These are phyloP conservation scores for Aspergillus latus DNA, from an alignment of 2,329 filamentous ascomycete genomes.

Conservation along the genomic window DNA sequence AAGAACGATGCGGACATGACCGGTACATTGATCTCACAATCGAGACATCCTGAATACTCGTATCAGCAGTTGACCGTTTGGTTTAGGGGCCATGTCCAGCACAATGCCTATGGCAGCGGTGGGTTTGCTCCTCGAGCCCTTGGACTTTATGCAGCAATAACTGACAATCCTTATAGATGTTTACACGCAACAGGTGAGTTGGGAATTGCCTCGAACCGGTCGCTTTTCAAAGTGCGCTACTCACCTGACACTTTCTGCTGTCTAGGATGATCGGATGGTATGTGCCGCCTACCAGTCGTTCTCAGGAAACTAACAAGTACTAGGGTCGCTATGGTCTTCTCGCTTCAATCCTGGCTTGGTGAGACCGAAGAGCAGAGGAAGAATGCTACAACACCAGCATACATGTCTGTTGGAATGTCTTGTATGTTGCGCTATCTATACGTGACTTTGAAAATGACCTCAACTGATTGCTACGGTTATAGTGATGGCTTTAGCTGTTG, in stretches of 20 bases:
- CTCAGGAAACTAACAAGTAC: slow-evolving; percentile 17
- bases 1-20: slow-evolving; percentile 67
- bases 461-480: slow-evolving; percentile 18
- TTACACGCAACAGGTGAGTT: slow-evolving; percentile 78
- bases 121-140: slow-evolving; percentile 34
- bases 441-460: background rate
- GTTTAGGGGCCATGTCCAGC: slow-evolving; percentile 62
- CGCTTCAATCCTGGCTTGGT: slow-evolving; percentile 50
- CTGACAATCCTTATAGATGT: slow-evolving; percentile 60
- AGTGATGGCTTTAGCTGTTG: slow-evolving; percentile 61
- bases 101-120: slow-evolving; percentile 91
- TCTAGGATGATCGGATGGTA: slow-evolving; percentile 64
- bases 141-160: slow-evolving; percentile 13
- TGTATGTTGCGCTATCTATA: slow-evolving; percentile 51
- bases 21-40: slow-evolving; percentile 50
- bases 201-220: background rate
- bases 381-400: slow-evolving; percentile 66
- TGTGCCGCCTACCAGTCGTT: slow-evolving; percentile 16
- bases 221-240: background rate
- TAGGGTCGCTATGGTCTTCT: slow-evolving; percentile 50
- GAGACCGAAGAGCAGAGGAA: slow-evolving; percentile 55
- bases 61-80: slow-evolving; percentile 20
- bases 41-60: background rate
- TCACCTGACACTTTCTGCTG: slow-evolving; percentile 16
- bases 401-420: slow-evolving; percentile 77